These are phyloP conservation scores for Dichotomocladium elegans DNA, from an alignment of 371 early-diverging fungal genomes.

Conservation along the genomic window DNA sequence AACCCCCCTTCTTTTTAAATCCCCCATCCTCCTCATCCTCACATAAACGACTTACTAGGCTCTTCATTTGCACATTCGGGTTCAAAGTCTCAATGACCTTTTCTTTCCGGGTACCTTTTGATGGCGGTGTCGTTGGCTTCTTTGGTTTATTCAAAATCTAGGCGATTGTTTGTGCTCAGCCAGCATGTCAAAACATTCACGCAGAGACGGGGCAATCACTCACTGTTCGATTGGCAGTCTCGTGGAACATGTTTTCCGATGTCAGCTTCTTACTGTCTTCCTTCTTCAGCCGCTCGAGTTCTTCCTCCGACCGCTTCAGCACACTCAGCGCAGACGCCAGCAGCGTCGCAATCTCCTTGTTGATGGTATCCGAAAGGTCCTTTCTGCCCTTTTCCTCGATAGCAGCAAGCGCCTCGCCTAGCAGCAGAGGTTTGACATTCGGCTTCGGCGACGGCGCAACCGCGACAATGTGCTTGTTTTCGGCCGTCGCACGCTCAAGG, in stretches of 20 bases:
- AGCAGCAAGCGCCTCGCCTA: conserved; percentile 1
- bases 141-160: conserved; percentile 49
- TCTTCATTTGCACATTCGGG: conserved; percentile 51
- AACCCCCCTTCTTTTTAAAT: neutral
- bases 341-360: neutral
- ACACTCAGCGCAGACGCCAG: conserved; percentile 16
- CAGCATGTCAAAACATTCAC: too few species aligned
- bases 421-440: neutral
- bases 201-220: too few species aligned
- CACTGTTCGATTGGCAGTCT: conserved; percentile 75
- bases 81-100: conserved; percentile 73
- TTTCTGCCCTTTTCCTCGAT: too few species aligned
- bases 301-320: conserved; percentile 36
- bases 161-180: too few species aligned
- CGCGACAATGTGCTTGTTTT: conserved; percentile 1
- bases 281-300: conserved; percentile 54
- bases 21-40: neutral
- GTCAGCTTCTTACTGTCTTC: conserved; percentile 73
- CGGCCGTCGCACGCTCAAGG: neutral
- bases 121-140: conserved; percentile 30
- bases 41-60: conserved; percentile 28
- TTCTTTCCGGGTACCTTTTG: conserved; percentile 36
- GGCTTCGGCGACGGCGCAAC: conserved; percentile 1
- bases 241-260: conserved; percentile 72
- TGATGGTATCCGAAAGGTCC: conserved; percentile 5